Conservation (phyloP, 495 filamentous ascomycete genomes). For the Aspergillus haitiensis region DNA sequence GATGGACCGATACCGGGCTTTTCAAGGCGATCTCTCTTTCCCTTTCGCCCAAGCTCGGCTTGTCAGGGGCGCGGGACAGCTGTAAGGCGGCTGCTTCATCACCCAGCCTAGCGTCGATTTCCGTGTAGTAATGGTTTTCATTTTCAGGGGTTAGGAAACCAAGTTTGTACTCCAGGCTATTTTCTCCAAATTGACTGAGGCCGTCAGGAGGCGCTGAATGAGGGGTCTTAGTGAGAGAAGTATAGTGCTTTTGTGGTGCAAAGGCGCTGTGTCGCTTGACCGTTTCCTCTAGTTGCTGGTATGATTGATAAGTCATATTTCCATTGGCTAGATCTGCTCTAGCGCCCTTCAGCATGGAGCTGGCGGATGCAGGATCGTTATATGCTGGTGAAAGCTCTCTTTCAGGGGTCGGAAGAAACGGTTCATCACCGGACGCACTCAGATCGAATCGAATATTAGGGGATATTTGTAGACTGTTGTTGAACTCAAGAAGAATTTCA, state of each 20-base stretch:
- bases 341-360: conserved; percentile 46
- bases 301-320: conserved; percentile 38
- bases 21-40: conserved; percentile 62
- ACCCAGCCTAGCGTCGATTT: conserved; percentile 66
- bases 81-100: conserved; percentile 43
- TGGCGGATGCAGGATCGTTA: conserved; percentile 40
- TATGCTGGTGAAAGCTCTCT: conserved; percentile 38
- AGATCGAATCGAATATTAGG: conserved; percentile 68
- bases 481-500: conserved; percentile 84
- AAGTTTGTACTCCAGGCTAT: conserved; percentile 31
- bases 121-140: conserved; percentile 74
- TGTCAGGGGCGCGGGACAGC: conserved; percentile 39
- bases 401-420: conserved; percentile 40
- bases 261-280: conserved; percentile 43
- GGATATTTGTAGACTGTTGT: conserved; percentile 73
- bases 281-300: conserved; percentile 42
- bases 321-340: conserved; percentile 43
- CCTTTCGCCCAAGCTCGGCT: conserved; percentile 46
- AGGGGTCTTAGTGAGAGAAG: conserved; percentile 32
- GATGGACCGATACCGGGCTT: conserved; percentile 84
- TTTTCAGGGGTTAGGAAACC: conserved; percentile 73
- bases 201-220: conserved; percentile 31
- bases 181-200: conserved; percentile 19
- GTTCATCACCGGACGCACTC: conserved; percentile 44
- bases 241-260: conserved; percentile 38